Percentiles rank a stretch among this genome's conserved stretches.
Evolutionary conservation across 2,329 filamentous ascomycete species (phyloP).

Genomic region (Fusarium lateritium): DNA sequence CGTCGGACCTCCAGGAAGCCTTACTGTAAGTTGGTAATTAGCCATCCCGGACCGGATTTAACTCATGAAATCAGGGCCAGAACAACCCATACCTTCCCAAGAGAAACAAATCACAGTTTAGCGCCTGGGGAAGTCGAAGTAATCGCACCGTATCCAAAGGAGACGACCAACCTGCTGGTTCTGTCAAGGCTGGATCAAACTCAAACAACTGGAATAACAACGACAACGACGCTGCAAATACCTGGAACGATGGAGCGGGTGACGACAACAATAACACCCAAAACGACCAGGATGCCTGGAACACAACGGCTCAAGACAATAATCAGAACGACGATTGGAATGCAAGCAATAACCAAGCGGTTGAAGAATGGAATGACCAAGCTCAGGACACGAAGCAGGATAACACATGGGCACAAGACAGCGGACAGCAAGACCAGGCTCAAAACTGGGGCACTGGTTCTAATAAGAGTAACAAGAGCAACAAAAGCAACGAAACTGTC

Average conservation of each 20-base stretch:
- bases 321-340: constrained; percentile 22
- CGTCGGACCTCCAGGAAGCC: constrained; percentile 45
- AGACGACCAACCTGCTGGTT: constrained; percentile 16
- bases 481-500: constrained; percentile 31
- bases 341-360: constrained; percentile 13
- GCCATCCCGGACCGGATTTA: constrained; percentile 3
- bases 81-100: constrained; percentile 50
- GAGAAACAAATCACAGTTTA: constrained; percentile 37
- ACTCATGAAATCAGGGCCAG: constrained; percentile 30
- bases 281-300: constrained; percentile 12
- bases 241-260: constrained; percentile 33
- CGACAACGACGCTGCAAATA: constrained; percentile 11
- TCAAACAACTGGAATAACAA: constrained; percentile 37
- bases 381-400: constrained; percentile 6
- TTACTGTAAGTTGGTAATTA: constrained; percentile 34
- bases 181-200: constrained; percentile 29
- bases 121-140: constrained; percentile 32
- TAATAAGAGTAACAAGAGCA: constrained; percentile 5
- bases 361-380: constrained; percentile 20
- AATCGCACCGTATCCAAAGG: constrained; percentile 31
- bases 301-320: neutral
- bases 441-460: constrained; percentile 30
- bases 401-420: constrained; percentile 15
- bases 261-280: constrained; percentile 20
- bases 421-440: constrained; percentile 19